Base-by-base conservation (phyloP, 1,139 yeast genomes). In the Saccharomyces hybrid region DNA sequence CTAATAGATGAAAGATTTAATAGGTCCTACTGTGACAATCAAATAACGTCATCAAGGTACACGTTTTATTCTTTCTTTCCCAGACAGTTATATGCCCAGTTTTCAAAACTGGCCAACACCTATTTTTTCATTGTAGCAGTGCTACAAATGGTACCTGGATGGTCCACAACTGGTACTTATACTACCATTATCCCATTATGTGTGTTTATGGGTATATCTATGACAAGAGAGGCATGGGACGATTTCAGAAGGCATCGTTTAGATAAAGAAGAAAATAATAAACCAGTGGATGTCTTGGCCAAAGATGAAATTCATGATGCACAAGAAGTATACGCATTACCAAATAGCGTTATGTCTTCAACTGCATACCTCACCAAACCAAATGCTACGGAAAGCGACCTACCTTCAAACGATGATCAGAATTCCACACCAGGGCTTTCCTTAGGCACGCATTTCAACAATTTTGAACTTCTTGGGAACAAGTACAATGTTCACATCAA, bases 161-260 rank as follows among this genome's bases (percentile, higher is more conserved):
- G 97, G 97, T 89, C 97, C 2, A 90, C 99, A 2, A 93, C 99
- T 0, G 99, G 98, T 57, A 86, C 89, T n/a, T 89, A 83, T 68
- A 93, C 98, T 2, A 93, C 99, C 1, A 91, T 93, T 62, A 78
- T 91, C 44, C 99, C 99, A 1, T 76, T 93, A 55, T 73, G 86
- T 68, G 80, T 93, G 8, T 93, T 95, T 70, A 87, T 95, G 73
- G 78, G 89, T n/a, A 87, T 93, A 29, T 88, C 98, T 0, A 90
- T 93, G 72, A 82, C 86, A 9, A 79, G 99, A 62, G 99, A 95
- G 72, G 99, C 95, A 0, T 89, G 78, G 68, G 99, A 93, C 70
- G 99, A 93, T 71, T 84, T 87, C 79, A 80, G 88, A 65, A 78
- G 99, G 59, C 97, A 90, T 69, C 77, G 82, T 11, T 85, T 88